Percentiles rank a stretch among this genome's conserved stretches.
These are phyloP conservation scores for Rhizopogon roseolus DNA, from an alignment of 768 basidiomycete species.

Conservation along the genomic window DNA sequence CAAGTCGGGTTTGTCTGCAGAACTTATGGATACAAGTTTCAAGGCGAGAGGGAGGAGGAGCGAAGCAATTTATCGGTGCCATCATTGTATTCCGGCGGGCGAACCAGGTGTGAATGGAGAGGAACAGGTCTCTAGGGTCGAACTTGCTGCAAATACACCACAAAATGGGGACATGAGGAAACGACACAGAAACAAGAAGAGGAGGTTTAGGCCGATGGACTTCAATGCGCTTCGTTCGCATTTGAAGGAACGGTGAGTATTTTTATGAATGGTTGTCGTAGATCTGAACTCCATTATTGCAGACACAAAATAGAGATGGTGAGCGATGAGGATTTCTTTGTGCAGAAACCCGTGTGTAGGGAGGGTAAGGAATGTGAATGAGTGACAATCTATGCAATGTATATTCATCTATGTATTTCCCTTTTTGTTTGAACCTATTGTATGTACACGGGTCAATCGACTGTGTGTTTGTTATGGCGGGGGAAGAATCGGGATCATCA, in stretches of 20 bases:
- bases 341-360: slow-evolving; percentile 5
- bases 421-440: background rate
- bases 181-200: slow-evolving; percentile 4
- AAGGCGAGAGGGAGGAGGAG: slow-evolving; percentile 27
- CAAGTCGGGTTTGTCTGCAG: slow-evolving; percentile 17
- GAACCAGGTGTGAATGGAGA: background rate
- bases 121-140: background rate
- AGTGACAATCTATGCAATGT: background rate
- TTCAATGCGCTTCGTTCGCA: slow-evolving; percentile 63
- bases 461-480: no score
- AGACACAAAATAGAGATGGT: slow-evolving; percentile 48
- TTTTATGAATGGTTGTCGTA: background rate
- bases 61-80: slow-evolving; percentile 44
- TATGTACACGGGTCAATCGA: background rate
- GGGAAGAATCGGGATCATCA: no score
- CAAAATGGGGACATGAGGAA: slow-evolving; percentile 2
- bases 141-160: background rate
- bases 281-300: slow-evolving; percentile 8
- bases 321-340: slow-evolving; percentile 53
- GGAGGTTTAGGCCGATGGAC: slow-evolving; percentile 26
- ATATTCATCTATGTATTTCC: no score
- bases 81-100: slow-evolving; percentile 36
- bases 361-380: background rate
- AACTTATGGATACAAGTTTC: slow-evolving; percentile 13
- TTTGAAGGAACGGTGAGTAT: slow-evolving; percentile 52